phyloP scores from a whole-genome alignment of 2,329 filamentous ascomycete species.

The Canariomyces notabilis region DNA sequence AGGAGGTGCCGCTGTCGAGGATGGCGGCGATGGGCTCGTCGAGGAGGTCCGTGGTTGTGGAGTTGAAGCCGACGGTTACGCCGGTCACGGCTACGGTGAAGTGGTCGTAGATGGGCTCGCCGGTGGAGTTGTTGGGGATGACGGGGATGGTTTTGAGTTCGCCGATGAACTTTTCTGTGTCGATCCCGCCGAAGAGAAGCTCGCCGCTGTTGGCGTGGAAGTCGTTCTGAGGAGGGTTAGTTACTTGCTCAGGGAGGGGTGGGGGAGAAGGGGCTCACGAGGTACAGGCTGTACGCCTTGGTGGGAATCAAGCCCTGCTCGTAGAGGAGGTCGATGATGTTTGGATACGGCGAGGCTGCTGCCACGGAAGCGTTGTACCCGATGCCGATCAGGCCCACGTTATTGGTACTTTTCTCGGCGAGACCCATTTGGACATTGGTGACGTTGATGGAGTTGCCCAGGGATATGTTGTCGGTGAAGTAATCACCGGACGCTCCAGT shows the following conservation, averaged over 20 bases:
- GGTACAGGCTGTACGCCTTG: constrained; percentile 17
- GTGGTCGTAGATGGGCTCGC: constrained; percentile 14
- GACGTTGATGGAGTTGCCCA: constrained; percentile 1
- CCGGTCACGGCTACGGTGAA: constrained; percentile 8
- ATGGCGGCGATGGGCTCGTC: not conserved
- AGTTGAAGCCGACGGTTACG: constrained; percentile 2
- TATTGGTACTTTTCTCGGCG: constrained; percentile 2
- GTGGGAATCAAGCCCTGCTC: constrained; percentile 12
- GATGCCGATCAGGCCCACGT: constrained; percentile 9
- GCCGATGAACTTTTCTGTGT: constrained; percentile 51
- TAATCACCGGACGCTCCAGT: constrained; percentile 4
- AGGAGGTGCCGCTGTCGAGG: constrained; percentile 11
- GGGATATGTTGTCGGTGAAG: constrained; percentile 6
- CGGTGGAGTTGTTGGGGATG: constrained; percentile 33
- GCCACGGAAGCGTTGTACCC: constrained; percentile 4
- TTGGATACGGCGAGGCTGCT: constrained; percentile 1
- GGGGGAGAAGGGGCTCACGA: not conserved
- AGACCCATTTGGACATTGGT: constrained; percentile 9
- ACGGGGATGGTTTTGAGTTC: constrained; percentile 52
- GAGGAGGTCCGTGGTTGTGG: not conserved
- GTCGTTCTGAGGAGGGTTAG: not conserved
- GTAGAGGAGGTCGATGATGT: constrained; percentile 12
- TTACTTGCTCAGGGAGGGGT: not conserved
- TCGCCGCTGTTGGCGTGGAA: constrained; percentile 6
- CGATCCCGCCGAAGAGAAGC: constrained; percentile 51